phyloP scores from a whole-genome alignment of 179 eudicot genomes.

The Drosera spatulata region DNA sequence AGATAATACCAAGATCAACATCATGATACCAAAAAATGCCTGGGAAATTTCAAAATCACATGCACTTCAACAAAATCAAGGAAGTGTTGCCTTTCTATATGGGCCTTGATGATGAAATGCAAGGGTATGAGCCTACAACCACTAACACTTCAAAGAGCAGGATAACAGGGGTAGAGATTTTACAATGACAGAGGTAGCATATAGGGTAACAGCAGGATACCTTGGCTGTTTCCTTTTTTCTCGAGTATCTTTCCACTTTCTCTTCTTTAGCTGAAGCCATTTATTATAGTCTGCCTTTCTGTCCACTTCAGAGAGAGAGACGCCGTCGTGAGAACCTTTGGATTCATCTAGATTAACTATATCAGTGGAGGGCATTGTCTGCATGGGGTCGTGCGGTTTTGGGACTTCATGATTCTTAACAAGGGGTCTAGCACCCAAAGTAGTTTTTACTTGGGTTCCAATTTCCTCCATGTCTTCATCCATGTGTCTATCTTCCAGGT shows the following conservation, averaged over 20 bases:
- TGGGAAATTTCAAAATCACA: too few species aligned
- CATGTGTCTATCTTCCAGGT: constrained; percentile 20
- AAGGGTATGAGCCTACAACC: not conserved
- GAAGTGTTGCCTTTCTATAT: too few species aligned
- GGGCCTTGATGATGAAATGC: not conserved
- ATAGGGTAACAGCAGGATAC: constrained; percentile 16
- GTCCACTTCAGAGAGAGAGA: constrained; percentile 34
- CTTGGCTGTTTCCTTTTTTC: constrained; percentile 74
- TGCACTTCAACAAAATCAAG: too few species aligned
- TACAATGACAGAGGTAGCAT: too few species aligned
- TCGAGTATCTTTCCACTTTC: constrained; percentile 82
- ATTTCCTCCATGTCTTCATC: constrained; percentile 78
- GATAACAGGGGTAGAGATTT: too few species aligned
- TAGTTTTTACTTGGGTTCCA: constrained; percentile 32
- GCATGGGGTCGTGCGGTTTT: constrained; percentile 18
- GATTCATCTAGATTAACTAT: constrained; percentile 15
- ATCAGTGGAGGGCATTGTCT: constrained; percentile 18
- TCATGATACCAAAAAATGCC: too few species aligned
- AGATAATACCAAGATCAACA: not conserved
- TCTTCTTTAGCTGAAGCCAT: constrained; percentile 86
- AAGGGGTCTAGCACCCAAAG: constrained; percentile 45
- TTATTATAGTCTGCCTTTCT: constrained; percentile 69
- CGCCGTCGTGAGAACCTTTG: constrained; percentile 19
- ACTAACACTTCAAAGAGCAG: too few species aligned
- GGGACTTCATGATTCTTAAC: constrained; percentile 47